These are phyloP conservation scores for Phytophthora hybrid DNA, from an alignment of 352 stramenopile genomes.

Conservation along the genomic window DNA sequence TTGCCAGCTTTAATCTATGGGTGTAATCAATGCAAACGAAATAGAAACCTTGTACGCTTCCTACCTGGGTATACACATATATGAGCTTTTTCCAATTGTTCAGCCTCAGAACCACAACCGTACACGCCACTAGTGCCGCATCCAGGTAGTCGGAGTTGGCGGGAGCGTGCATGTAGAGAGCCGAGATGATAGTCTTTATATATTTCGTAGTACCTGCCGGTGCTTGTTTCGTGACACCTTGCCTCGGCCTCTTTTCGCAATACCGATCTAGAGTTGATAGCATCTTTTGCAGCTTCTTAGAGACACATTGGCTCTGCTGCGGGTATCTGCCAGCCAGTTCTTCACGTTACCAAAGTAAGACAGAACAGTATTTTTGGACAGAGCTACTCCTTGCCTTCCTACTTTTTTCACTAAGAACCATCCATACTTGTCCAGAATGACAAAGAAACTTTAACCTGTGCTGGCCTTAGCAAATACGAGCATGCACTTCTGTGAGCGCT, in stretches of 20 bases:
- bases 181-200: background rate
- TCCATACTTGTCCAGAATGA: background rate
- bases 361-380: too few species aligned
- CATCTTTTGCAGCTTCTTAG: too few species aligned
- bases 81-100: background rate
- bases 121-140: background rate
- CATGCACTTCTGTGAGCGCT: too few species aligned
- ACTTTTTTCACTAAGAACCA: too few species aligned
- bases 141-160: background rate
- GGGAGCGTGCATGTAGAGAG: background rate
- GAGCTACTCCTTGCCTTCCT: too few species aligned
- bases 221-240: background rate
- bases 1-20: background rate
- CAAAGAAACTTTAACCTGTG: too few species aligned
- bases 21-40: background rate
- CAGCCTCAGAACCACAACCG: background rate
- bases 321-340: too few species aligned
- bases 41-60: background rate
- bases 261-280: background rate
- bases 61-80: background rate
- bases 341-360: too few species aligned
- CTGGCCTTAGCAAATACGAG: too few species aligned
- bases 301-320: too few species aligned
- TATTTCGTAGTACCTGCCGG: background rate
- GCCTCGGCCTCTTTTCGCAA: background rate